Base-by-base conservation (phyloP, 306 rosid species). In the Bauhinia variegata region DNA sequence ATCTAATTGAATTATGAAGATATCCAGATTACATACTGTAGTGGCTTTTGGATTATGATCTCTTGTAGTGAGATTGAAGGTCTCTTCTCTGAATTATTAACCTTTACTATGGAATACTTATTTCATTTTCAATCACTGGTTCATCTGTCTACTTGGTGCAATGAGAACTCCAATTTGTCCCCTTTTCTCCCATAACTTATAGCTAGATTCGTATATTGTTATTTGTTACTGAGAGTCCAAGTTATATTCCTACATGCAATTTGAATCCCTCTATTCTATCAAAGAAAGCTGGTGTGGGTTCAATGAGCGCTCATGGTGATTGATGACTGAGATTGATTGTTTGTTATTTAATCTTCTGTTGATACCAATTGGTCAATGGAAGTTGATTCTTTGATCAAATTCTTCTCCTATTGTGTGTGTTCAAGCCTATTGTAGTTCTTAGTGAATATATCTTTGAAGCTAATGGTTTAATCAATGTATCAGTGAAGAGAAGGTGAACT, bases 281-380 rank as follows among this genome's bases (percentile, higher is more conserved):
- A 5, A 41, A 41, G 48, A 41, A 13, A 42, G 1, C 37, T 7
- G 66, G 66, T 2, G 10, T 8, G 8, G 38, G 66, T 42, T 60
- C 66, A 5, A 60, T 41, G 36, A 13, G 42, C 47, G 66, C 19
- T 11, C 51, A 51, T 2, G 17, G 14, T 13, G 66, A 60, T n/a
- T 39, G 66, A 60, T 47, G 36, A 60, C 66, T 42, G 18, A 36
- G 23, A 11, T 41, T 41, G 47, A 3, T 41, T 6, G 8, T 8
- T 41, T 41, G 47, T 41, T 10, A 46, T 3, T 46, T 18, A 4
- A n/a, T 46, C 18, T 8, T 46, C n/a, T n/a, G n/a, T n/a, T 41
- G 41, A 10, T 41, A 0, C 5, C n/a, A 3, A 41, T 2, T 41
- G n/a, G 46, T n/a, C 3, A 41, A 11, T 41, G 46, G 12, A 41